A percentile compares a stretch with the other conserved stretches of the same genome.
Conservation (phyloP, 2,329 filamentous ascomycete species). For the Talaromyces sp. region DNA sequence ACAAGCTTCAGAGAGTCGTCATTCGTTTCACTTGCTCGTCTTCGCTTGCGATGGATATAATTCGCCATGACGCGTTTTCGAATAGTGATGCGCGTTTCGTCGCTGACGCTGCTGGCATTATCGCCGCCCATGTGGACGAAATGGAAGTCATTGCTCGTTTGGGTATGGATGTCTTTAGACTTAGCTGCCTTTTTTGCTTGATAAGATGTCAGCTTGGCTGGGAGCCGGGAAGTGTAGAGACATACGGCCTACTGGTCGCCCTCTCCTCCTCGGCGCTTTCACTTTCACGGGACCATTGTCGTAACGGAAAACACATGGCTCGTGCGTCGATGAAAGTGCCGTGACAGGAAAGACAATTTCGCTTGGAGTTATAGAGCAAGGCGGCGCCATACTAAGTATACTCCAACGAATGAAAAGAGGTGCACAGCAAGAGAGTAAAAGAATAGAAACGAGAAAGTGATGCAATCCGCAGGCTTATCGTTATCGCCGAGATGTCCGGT, state of each 20-base stretch:
- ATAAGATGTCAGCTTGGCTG: neutral
- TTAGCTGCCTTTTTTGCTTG: neutral
- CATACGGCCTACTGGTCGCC: slow-evolving; percentile 9
- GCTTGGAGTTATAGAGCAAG: neutral
- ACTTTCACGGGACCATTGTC: slow-evolving; percentile 9
- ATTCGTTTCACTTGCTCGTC: neutral
- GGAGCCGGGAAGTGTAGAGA: neutral
- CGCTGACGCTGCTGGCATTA: neutral
- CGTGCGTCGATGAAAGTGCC: neutral
- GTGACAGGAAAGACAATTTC: slow-evolving; percentile 8
- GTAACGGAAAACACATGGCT: slow-evolving; percentile 11
- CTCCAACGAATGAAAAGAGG: neutral
- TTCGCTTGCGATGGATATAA: slow-evolving; percentile 3
- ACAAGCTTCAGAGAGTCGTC: neutral
- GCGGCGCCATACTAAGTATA: neutral
- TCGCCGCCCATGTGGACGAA: slow-evolving; percentile 3
- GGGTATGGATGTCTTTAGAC: too few species aligned
- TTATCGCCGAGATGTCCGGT: slow-evolving; percentile 1
- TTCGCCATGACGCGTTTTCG: slow-evolving; percentile 13
- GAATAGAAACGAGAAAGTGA: neutral
- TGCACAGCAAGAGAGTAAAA: neutral
- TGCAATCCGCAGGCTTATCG: slow-evolving; percentile 1
- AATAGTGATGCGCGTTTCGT: slow-evolving; percentile 6
- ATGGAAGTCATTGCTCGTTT: neutral
- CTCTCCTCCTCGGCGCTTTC: slow-evolving; percentile 3